Conservation (phyloP, 1,284 basidiomycete genomes). For the Leccinum subrobustum region DNA sequence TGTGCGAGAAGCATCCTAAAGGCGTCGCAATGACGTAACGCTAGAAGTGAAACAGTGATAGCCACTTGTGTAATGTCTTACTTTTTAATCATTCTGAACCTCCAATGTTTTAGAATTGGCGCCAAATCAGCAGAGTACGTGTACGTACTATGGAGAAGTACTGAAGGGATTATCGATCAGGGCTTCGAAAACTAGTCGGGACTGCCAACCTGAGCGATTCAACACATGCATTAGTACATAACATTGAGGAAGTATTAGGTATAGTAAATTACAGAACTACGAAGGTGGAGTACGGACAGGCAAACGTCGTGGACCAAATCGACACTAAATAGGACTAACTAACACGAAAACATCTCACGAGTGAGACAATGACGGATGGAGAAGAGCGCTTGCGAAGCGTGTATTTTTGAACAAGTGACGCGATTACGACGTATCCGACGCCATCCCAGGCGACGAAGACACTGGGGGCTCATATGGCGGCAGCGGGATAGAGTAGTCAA, state of each 20-base stretch:
- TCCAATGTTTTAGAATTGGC: conserved; percentile 7
- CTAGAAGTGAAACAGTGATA: background rate
- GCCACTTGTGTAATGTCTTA: conserved; percentile 9
- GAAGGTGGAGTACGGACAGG: background rate
- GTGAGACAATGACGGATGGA: background rate
- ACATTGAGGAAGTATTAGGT: background rate
- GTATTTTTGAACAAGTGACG: background rate
- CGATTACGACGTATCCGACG: conserved; percentile 1
- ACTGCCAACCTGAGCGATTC: background rate
- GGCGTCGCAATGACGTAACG: background rate
- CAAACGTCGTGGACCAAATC: conserved; percentile 5
- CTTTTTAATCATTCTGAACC: background rate
- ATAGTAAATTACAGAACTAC: background rate
- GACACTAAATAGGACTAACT: background rate
- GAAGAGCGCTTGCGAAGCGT: background rate
- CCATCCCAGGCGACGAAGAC: conserved; percentile 1
- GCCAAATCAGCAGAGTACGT: background rate
- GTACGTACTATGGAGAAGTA: background rate
- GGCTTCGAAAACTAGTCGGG: background rate
- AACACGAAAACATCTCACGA: background rate
- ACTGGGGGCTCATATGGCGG: conserved; percentile 53
- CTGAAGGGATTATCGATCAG: background rate
- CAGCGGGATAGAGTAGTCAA: conserved; percentile 64
- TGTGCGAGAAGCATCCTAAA: background rate
- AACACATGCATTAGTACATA: background rate